Evolutionary conservation across 2,329 filamentous ascomycete species (phyloP).

Genomic region (Orbilia brochopaga): DNA sequence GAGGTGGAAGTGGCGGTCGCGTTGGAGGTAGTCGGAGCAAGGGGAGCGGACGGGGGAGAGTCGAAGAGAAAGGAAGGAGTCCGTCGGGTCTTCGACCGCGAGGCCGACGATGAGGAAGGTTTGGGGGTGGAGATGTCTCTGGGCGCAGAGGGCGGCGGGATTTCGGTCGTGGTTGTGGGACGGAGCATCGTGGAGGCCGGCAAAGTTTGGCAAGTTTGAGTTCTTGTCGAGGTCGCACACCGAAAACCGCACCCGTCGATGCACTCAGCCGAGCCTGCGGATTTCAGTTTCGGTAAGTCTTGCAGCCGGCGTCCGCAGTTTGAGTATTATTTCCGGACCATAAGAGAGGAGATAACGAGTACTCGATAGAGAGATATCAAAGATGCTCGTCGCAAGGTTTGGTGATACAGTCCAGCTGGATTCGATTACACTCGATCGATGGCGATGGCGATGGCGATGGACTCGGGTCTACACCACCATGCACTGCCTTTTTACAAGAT

Average conservation of each 20-base stretch:
- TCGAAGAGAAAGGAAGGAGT: conserved; percentile 50
- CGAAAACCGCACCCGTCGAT: not conserved
- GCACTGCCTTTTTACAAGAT: not conserved
- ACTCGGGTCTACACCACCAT: not conserved
- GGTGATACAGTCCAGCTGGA: not conserved
- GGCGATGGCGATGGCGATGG: not conserved
- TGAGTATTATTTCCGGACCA: too few species aligned
- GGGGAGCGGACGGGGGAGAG: conserved; percentile 44
- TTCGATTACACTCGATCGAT: not conserved
- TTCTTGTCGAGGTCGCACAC: not conserved
- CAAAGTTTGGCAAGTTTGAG: not conserved
- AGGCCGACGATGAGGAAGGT: conserved; percentile 5
- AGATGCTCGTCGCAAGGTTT: too few species aligned
- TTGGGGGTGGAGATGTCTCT: conserved; percentile 33
- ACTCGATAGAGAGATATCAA: too few species aligned
- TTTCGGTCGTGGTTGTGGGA: conserved; percentile 36
- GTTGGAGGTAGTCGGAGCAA: conserved; percentile 44
- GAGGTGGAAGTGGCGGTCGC: conserved; percentile 45
- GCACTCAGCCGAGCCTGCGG: too few species aligned
- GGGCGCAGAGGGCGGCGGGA: conserved; percentile 30
- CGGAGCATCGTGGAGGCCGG: conserved; percentile 27
- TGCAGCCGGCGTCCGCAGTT: too few species aligned
- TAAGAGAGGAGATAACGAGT: too few species aligned
- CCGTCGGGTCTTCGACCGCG: conserved; percentile 20
- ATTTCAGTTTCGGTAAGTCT: too few species aligned